Evolutionary conservation across 305 asterid genomes (phyloP), one percentile per base, ranked within the genome.

Genomic region (Fraxinus ornus): DNA sequence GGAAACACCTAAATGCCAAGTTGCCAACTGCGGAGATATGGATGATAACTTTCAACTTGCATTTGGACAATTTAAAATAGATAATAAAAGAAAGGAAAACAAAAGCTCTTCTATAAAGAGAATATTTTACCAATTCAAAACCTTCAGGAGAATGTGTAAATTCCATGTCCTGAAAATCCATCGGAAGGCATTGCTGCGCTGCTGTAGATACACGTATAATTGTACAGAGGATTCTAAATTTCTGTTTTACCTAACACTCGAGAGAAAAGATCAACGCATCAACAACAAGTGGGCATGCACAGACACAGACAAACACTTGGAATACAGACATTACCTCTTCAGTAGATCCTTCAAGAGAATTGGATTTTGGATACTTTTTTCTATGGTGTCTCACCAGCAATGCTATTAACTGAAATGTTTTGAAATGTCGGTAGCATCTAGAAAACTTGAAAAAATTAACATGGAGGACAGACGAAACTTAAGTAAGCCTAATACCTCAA

Each of bases 331-430:
- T 75, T 85, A 88, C 97, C 96, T 90, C 87, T 78, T 81, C 85
- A 39, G 89, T 81, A 80, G 89, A 86, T 84, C 87, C 89, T 73
- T 87, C 90, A 4, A 87, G 87, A 75, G 82, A 84, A 84, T 84
- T 86, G 21, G 80, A 30, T 84, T 87, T 91, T 32, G 95, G 95
- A 57, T 89, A 75, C 83, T 92, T 92, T 87, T 92, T 93, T 80
- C 93, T 85, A 74, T 94, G 98, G 88, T 91, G 88, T 85, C 93
- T 88, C 87, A 87, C 97, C 2, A 93, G 97, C 87, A 89, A 78
- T 85, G 93, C 97, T 73, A 92, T 88, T 71, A 93, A 84, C 98
- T 94, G 94, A 88, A 91, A 85, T 49, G 78, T 76, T 75, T 83
- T n/a, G 76, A 84, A 80, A 24, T 57, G 81, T 81, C 75, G 81